phyloP scores from a whole-genome alignment of 2,329 filamentous ascomycete species.

The Colletotrichum sp. region DNA sequence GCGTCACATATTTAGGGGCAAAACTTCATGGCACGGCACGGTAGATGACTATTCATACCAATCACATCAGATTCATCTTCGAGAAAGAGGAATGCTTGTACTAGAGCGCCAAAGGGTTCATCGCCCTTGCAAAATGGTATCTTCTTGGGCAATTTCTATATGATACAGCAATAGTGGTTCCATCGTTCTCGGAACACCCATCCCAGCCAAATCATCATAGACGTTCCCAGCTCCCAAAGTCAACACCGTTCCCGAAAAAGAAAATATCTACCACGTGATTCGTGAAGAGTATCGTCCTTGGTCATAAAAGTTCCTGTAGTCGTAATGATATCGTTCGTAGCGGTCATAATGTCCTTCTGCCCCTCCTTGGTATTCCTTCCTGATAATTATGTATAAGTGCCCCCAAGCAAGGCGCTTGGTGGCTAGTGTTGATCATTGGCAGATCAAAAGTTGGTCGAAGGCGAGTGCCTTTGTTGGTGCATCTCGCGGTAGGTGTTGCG shows the following conservation, averaged over 20 bases:
- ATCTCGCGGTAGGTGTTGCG: conserved; percentile 43
- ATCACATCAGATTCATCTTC: not conserved
- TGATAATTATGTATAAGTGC: not conserved
- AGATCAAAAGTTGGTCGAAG: conserved; percentile 18
- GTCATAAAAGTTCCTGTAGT: conserved; percentile 18
- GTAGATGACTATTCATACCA: not conserved
- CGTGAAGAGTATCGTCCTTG: not conserved
- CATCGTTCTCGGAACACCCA: not conserved
- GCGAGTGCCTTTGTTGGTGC: conserved; percentile 14
- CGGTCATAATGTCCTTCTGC: not conserved
- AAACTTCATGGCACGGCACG: conserved; percentile 14
- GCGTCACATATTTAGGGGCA: conserved; percentile 26
- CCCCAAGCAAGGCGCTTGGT: not conserved
- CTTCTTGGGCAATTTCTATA: conserved; percentile 14
- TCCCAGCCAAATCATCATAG: not conserved
- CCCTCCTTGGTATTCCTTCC: not conserved
- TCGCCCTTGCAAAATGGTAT: conserved; percentile 5
- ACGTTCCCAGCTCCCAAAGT: not conserved
- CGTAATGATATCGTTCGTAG: conserved; percentile 12
- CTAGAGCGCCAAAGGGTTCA: not conserved
- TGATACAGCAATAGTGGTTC: conserved; percentile 3
- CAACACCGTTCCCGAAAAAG: not conserved
- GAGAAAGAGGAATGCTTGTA: not conserved
- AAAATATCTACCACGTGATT: not conserved
- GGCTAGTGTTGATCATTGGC: not conserved